A percentile compares a stretch with the other conserved stretches of the same genome.
phyloP scores from a whole-genome alignment of 2,329 filamentous ascomycete genomes.

The Pyrenochaeta sp. region DNA sequence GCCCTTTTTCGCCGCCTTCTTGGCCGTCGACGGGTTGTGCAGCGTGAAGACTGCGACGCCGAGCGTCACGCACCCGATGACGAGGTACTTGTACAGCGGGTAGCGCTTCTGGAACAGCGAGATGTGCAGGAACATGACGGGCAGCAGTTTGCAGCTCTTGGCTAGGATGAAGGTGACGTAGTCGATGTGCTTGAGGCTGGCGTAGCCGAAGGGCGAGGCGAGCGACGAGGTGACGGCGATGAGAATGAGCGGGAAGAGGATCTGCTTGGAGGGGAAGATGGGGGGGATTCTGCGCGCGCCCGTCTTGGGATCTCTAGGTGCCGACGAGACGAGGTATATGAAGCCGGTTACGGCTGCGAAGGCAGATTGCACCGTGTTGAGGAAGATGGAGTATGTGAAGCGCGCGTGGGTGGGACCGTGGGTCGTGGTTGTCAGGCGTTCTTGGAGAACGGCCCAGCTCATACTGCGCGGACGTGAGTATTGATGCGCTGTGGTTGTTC shows the following conservation, averaged over 20 bases:
- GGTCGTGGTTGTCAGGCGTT: constrained; percentile 92
- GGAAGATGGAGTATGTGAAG: constrained; percentile 92
- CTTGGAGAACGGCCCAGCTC: constrained; percentile 95
- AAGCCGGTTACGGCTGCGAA: constrained; percentile 86
- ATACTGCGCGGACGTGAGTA: constrained; percentile 60
- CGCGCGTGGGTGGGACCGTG: constrained; percentile 72
- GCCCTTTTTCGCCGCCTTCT: constrained; percentile 47
- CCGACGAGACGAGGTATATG: constrained; percentile 74
- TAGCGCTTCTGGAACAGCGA: constrained; percentile 89
- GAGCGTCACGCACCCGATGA: constrained; percentile 87
- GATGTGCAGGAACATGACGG: constrained; percentile 96
- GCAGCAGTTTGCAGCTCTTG: constrained; percentile 98
- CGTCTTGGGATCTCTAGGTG: constrained; percentile 58
- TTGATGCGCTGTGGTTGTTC: background rate
- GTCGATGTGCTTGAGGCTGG: constrained; percentile 90
- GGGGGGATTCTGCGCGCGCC: constrained; percentile 51
- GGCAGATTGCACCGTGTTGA: constrained; percentile 93
- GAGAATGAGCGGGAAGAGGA: constrained; percentile 79
- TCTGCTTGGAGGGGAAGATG: constrained; percentile 78
- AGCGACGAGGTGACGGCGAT: constrained; percentile 88
- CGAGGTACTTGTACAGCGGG: constrained; percentile 94
- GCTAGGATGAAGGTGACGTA: constrained; percentile 98
- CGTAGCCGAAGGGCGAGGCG: constrained; percentile 95
- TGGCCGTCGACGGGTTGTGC: constrained; percentile 65
- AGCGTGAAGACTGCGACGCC: constrained; percentile 96